A percentile compares a stretch with the other conserved stretches of the same genome.
Evolutionary conservation across 1,284 basidiomycete species (phyloP).

Genomic region (Rhodotorula sp.): DNA sequence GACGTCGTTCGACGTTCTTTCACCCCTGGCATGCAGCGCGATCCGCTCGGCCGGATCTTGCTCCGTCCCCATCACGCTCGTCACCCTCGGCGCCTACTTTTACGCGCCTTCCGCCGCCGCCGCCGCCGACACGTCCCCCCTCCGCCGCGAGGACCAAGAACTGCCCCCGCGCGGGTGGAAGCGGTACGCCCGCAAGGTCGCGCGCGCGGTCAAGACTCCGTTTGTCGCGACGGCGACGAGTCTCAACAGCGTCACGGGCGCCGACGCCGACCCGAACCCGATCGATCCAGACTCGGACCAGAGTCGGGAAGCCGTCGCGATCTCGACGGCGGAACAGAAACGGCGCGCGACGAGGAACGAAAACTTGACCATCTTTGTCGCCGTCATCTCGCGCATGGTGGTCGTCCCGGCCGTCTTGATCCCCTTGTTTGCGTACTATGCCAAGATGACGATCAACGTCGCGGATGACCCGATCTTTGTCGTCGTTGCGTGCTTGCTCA

Average conservation of each 20-base stretch:
- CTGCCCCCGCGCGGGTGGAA: not conserved
- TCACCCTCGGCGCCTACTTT: conserved; percentile 52
- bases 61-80: conserved; percentile 53
- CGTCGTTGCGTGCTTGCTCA: conserved; percentile 43
- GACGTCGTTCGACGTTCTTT: no score
- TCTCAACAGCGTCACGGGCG: not conserved
- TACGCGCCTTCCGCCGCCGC: conserved; percentile 26
- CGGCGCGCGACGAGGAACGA: conserved; percentile 9
- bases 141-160: conserved; percentile 17
- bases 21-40: conserved; percentile 43
- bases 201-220: conserved; percentile 4
- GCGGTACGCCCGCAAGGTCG: conserved; percentile 13
- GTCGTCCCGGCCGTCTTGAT: conserved; percentile 49
- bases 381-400: conserved; percentile 48
- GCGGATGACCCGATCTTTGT: conserved; percentile 44
- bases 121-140: conserved; percentile 19
- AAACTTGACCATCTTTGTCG: conserved; percentile 46
- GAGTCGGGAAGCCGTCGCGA: not conserved
- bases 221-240: conserved; percentile 1
- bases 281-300: not conserved
- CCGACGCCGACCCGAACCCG: not conserved
- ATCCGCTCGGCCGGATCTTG: conserved; percentile 51
- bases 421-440: conserved; percentile 46
- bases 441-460: conserved; percentile 39
- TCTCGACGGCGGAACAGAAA: not conserved